phyloP scores from a whole-genome alignment of 192 early-diverging fungal genomes.

The Backusella morwellensis region DNA sequence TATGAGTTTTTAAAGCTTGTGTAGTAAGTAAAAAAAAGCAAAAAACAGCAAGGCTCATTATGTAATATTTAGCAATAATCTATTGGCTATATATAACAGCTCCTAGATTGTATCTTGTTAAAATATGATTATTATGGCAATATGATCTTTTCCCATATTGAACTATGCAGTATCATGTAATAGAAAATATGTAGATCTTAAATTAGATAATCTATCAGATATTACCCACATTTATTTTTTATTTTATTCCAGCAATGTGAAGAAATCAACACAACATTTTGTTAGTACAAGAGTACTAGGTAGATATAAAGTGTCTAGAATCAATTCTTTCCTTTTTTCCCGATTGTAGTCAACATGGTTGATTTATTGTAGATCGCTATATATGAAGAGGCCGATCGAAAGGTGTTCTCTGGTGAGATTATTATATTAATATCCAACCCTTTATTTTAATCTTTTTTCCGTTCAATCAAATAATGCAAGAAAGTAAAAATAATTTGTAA shows the following conservation, averaged over 20 bases:
- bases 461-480: not conserved
- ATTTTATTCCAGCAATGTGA: too few species aligned
- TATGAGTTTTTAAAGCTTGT: too few species aligned
- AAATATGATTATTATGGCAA: not conserved
- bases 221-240: not conserved
- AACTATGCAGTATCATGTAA: not conserved
- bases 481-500: not conserved
- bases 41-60: not conserved
- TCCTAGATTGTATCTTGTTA: not conserved
- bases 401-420: not conserved
- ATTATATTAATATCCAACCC: not conserved
- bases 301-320: not conserved
- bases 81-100: not conserved
- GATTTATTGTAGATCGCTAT: not conserved
- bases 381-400: not conserved
- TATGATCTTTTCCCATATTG: not conserved
- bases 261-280: too few species aligned
- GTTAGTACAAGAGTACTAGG: too few species aligned
- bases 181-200: not conserved
- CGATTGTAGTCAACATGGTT: not conserved
- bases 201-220: not conserved
- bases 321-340: not conserved
- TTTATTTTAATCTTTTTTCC: not conserved
- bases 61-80: not conserved
- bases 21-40: not conserved